Base-by-base conservation (phyloP, 23 red algal species). In the Gracilaria domingensis region DNA sequence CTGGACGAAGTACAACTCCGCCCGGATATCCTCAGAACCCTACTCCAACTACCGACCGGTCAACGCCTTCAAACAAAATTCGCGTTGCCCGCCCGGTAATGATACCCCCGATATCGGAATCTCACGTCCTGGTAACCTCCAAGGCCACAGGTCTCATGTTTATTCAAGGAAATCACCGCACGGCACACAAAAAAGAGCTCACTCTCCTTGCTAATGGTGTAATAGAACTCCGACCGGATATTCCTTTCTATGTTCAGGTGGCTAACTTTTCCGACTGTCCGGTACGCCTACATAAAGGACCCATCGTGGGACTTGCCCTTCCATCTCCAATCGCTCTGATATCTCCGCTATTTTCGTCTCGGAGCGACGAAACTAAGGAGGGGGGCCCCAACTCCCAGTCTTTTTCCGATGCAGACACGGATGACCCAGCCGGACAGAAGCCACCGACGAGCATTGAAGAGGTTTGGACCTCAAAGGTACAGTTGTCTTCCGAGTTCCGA, bases 251-350 rank as follows among this genome's bases (percentile, higher is more conserved):
- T 23, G 56, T 83, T 20, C 56, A 35, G 9, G 35, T 83, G 53
- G 80, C 80, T 26, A 3, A 83, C 51, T 83, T 83, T 34, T 45
- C 47, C 21, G 51, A 83, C 57, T 32, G 42, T 11, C 42, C 42
- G 42, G 42, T 45, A 45, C 42, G 42, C 42, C 11, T 45, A 45
- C 42, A 45, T 11, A 45, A 45, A 11, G 11, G 11, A 4, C 42
- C 4, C 4, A 45, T 45, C 11, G 42, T 45, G 5, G 42, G 42
- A 4, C 42, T 45, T 11, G 57, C 80, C n/a, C 5, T 83, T 20
- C 80, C 56, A 33, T 42, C 24, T 12, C 30, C 51, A 26, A 36
- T 57, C 37, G 51, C 30, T 17, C 6, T 54, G 48, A 54, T 79
- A 14, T 8, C 58, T 26, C 58, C 58, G 14, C 3, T 8, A 64